Evolutionary conservation across 192 early-diverging fungal species (phyloP).

Genomic region (Allomyces macrogynus): DNA sequence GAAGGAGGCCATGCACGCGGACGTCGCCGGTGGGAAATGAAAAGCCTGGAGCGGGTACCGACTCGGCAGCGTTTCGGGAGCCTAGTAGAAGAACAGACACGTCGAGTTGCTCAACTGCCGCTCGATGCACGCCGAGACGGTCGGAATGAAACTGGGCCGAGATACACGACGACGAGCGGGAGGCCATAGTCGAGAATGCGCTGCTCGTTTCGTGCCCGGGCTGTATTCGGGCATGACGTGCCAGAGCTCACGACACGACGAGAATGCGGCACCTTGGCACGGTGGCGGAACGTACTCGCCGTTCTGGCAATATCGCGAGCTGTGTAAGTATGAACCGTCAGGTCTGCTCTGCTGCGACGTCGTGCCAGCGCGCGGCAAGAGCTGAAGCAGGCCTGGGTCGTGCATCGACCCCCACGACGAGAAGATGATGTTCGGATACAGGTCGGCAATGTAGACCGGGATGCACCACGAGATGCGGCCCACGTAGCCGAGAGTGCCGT

Average conservation of each 20-base stretch:
- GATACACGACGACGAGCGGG: neutral
- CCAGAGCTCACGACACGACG: neutral
- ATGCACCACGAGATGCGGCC: too few relatives aligned
- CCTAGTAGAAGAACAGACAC: neutral
- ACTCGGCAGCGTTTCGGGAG: neutral
- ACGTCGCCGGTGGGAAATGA: too few relatives aligned
- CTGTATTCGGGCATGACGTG: neutral
- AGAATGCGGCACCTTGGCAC: neutral
- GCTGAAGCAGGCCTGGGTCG: too few relatives aligned
- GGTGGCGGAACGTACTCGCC: neutral
- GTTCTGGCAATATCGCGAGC: neutral
- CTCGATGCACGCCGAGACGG: too few relatives aligned
- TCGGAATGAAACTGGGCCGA: neutral
- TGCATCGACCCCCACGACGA: too few relatives aligned
- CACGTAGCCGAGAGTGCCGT: too few relatives aligned
- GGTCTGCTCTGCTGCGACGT: too few relatives aligned
- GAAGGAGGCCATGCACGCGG: neutral
- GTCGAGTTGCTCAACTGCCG: too few relatives aligned
- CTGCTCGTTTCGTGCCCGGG: neutral
- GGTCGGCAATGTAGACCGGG: too few relatives aligned
- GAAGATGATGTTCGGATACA: too few relatives aligned
- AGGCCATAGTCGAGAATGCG: neutral
- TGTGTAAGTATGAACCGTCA: too few relatives aligned
- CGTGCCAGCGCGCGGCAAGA: too few relatives aligned
- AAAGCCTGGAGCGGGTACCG: neutral